A percentile compares a stretch with the other conserved stretches of the same genome.
These are phyloP conservation scores for Lotus japonicus DNA, from an alignment of 306 rosid species.

Conservation along the genomic window DNA sequence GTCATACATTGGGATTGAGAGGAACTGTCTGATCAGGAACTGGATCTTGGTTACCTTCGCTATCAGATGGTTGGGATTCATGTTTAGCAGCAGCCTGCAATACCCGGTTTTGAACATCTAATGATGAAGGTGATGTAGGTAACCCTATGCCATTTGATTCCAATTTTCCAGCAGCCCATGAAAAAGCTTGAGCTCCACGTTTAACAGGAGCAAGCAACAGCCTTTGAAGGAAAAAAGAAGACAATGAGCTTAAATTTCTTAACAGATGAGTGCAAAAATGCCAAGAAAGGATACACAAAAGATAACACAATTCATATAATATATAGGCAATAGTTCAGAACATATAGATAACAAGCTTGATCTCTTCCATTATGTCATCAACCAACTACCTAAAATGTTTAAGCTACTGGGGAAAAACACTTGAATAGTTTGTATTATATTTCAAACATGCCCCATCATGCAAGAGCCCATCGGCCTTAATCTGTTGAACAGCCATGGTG, in stretches of 20 bases:
- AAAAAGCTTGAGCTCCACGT: slow-evolving; percentile 64
- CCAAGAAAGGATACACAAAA: slow-evolving; percentile 7
- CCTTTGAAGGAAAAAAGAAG: slow-evolving; percentile 36
- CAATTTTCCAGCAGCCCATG: slow-evolving; percentile 90
- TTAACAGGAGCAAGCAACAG: slow-evolving; percentile 60
- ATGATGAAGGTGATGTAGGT: slow-evolving; percentile 93
- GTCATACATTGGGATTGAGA: slow-evolving; percentile 41
- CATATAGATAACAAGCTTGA: background rate
- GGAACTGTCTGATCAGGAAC: slow-evolving; percentile 42
- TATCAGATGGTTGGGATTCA: slow-evolving; percentile 82
- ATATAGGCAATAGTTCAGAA: background rate
- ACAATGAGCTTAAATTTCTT: background rate
- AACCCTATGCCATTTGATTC: slow-evolving; percentile 75
- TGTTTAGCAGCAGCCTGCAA: slow-evolving; percentile 97
- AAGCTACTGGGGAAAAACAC: no score
- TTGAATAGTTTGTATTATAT: no score
- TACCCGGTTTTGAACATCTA: slow-evolving; percentile 83
- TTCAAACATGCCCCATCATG: no score
- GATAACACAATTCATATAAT: slow-evolving; percentile 4
- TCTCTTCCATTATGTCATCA: background rate
- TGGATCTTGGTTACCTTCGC: slow-evolving; percentile 49
- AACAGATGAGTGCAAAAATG: background rate
- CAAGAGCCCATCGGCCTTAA: no score
- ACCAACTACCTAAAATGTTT: no score
- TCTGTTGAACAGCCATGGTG: no score